Evolutionary conservation across 1,284 basidiomycete genomes (phyloP), one percentile per base, ranked within the genome.

Genomic region (Fomitopsis betulina): DNA sequence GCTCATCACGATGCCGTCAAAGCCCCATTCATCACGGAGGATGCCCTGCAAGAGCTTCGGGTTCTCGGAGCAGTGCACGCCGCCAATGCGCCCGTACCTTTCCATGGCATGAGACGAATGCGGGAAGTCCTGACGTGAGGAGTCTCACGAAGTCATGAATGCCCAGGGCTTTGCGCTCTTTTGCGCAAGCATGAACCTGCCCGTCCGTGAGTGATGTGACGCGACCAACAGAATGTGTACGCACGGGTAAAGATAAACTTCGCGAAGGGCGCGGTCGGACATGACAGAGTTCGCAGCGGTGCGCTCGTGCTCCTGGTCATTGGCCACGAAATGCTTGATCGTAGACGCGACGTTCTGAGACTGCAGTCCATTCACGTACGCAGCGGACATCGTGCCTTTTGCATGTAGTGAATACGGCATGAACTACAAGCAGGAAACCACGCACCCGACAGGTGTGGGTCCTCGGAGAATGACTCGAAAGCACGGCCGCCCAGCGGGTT

Each of bases 401-500:
- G 10, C 19, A 57, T 7, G 62, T 30, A 23, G 17, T 56, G 15
- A 13, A 15, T 53, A 32, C 42, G 35, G 30, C 25, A 30, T 6
- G 5, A 6, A 25, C 23, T 33, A 21, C 27, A n/a, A 23, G 21
- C 23, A 25, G 27, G 15, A 62, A 62, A 47, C 67, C 13, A 33
- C 47, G 47, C 30, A 82, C 83, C 85, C 32, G 83, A 89, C 40
- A 87, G 73, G 65, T 81, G 75, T 45, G 83, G 84, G 65, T 86
- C 85, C 64, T 91, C 86, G 0, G 84, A 85, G 71, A 87, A 89
- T 5, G 82, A 85, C 68, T 89, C 87, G 64, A 89, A 89, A 1
- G 84, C 79, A 25, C 86, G 75, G 2, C 84, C 83, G 9, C 83
- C 84, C 0, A 85, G 75, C 33, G 84, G 84, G 57, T 70, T 74